Percentiles rank a stretch among this genome's conserved stretches.
phyloP scores from a whole-genome alignment of 768 basidiomycete species.

The Mycena sanguinolenta region DNA sequence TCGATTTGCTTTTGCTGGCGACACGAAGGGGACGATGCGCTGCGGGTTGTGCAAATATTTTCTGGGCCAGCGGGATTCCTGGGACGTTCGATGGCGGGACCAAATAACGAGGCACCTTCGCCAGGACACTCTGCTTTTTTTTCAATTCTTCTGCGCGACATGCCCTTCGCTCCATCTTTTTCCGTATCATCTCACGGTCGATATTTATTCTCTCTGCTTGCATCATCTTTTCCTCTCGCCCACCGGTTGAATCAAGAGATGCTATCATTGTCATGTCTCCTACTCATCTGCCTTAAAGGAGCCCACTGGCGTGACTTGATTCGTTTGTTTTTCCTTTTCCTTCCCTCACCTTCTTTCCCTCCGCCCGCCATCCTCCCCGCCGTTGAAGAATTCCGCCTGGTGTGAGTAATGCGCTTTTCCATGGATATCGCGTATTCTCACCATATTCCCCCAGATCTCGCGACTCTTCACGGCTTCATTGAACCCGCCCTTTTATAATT shows the following conservation, averaged over 20 bases:
- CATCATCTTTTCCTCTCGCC: too few species aligned
- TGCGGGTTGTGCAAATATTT: too few species aligned
- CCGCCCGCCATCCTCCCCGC: constrained; percentile 28
- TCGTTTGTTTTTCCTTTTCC: constrained; percentile 8
- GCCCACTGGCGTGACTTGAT: background rate
- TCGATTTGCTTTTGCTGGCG: too few species aligned
- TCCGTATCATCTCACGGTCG: too few species aligned
- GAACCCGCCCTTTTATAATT: constrained; percentile 36
- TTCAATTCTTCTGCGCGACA: too few species aligned
- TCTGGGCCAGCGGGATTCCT: too few species aligned
- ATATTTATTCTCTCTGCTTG: too few species aligned
- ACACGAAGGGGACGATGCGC: too few species aligned
- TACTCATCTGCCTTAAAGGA: constrained; percentile 32
- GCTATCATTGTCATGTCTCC: constrained; percentile 22
- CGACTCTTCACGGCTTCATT: constrained; percentile 39
- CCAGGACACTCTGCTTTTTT: too few species aligned
- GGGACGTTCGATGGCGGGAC: too few species aligned
- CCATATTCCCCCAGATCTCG: constrained; percentile 29
- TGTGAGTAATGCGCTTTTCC: constrained; percentile 16
- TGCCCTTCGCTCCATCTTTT: too few species aligned
- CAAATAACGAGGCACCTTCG: too few species aligned
- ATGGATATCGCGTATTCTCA: constrained; percentile 1
- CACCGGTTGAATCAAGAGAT: constrained; percentile 31
- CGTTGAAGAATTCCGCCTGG: constrained; percentile 37
- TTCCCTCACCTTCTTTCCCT: constrained; percentile 27